phyloP scores from a whole-genome alignment of 2,329 filamentous ascomycete species.

The Sordariomycetes sp. region DNA sequence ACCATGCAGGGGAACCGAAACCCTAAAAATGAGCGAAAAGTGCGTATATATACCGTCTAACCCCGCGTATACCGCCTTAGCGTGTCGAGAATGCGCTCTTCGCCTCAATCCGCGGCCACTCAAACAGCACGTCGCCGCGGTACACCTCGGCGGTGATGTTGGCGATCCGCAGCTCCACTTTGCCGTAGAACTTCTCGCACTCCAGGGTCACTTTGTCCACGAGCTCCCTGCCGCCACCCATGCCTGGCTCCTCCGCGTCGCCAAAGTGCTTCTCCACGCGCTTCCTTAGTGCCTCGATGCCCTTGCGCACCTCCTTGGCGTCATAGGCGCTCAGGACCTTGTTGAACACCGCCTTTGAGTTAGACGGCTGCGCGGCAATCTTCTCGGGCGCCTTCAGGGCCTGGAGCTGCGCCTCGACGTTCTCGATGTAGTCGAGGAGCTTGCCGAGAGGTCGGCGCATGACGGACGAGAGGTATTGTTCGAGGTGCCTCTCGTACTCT shows the following conservation, averaged over 20 bases:
- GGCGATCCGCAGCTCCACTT: conserved; percentile 50
- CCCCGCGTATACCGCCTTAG: neutral
- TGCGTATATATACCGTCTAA: neutral
- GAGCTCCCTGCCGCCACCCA: conserved; percentile 52
- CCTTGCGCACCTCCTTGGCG: conserved; percentile 73
- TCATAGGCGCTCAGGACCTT: conserved; percentile 77
- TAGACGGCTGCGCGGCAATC: conserved; percentile 72
- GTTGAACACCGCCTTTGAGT: conserved; percentile 73
- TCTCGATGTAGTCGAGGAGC: conserved; percentile 83
- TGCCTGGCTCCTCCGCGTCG: conserved; percentile 77
- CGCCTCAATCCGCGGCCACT: conserved; percentile 56
- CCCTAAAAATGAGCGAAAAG: neutral
- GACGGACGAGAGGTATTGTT: conserved; percentile 75
- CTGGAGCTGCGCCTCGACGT: conserved; percentile 63
- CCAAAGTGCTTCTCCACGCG: conserved; percentile 96
- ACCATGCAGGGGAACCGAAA: neutral
- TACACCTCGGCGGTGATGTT: conserved; percentile 52
- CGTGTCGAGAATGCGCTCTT: conserved; percentile 39
- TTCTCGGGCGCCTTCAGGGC: conserved; percentile 46
- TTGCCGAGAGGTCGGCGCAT: conserved; percentile 85
- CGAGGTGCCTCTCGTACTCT: conserved; percentile 80
- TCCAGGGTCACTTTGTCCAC: conserved; percentile 47
- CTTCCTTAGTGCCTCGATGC: conserved; percentile 82
- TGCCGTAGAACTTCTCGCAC: conserved; percentile 52
- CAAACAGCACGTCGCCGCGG: conserved; percentile 52